phyloP scores from a whole-genome alignment of 495 filamentous ascomycete genomes.

The Neurospora sp. region DNA sequence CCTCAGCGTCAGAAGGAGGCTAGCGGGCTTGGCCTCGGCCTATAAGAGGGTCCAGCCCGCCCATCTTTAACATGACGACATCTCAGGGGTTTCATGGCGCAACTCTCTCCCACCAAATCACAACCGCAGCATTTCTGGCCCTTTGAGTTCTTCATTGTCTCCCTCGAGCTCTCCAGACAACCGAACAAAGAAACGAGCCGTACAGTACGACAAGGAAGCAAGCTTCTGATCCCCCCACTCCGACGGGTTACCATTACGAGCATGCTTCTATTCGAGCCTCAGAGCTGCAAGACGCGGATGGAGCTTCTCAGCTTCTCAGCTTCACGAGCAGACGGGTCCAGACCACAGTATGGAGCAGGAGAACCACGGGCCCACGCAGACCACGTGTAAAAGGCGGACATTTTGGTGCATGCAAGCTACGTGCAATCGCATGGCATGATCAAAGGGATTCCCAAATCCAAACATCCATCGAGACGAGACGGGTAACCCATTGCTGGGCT shows the following conservation, averaged over 20 bases:
- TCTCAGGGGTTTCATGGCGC: slow-evolving; percentile 3
- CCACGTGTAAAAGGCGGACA: neutral
- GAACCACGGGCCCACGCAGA: neutral
- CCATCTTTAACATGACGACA: slow-evolving; percentile 6
- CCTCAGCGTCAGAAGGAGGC: neutral
- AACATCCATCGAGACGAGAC: neutral
- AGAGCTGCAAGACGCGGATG: neutral
- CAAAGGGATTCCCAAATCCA: neutral
- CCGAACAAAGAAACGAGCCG: neutral
- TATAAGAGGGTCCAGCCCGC: neutral
- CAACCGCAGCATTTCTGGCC: neutral
- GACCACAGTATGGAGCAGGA: neutral
- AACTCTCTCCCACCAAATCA: neutral
- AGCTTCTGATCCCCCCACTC: neutral
- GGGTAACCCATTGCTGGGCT: neutral
- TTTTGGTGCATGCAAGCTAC: neutral
- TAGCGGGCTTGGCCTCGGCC: neutral
- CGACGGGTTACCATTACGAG: neutral
- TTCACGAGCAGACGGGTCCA: neutral
- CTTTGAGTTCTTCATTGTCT: neutral
- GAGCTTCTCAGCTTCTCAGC: neutral
- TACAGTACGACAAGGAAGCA: neutral
- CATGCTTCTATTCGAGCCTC: neutral
- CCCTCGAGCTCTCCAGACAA: neutral
- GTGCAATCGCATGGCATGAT: neutral